A percentile compares a stretch with the other conserved stretches of the same genome.
These are phyloP conservation scores for Ceratobasidium sp. DNA, from an alignment of 1,284 basidiomycete species.

Conservation along the genomic window DNA sequence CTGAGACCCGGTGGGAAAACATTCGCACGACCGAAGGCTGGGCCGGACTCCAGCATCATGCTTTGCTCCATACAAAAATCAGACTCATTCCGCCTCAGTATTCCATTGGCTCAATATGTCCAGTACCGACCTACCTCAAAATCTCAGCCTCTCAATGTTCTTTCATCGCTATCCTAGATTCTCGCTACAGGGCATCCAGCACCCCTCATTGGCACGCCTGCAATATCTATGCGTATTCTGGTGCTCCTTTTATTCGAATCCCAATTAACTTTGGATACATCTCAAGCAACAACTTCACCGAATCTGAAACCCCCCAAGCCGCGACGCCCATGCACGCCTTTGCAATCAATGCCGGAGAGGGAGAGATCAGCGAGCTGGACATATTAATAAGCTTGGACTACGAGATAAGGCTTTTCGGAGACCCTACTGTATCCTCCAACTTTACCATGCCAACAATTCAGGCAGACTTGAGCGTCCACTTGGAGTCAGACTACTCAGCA, in stretches of 20 bases:
- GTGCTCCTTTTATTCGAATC: constrained; percentile 56
- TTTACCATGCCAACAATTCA: constrained; percentile 32
- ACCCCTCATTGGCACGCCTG: constrained; percentile 71
- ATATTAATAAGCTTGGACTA: constrained; percentile 71
- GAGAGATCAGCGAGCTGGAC: constrained; percentile 50
- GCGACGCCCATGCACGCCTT: constrained; percentile 49
- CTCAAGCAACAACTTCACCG: too few relatives aligned
- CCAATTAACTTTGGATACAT: constrained; percentile 58
- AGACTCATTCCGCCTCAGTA: constrained; percentile 58
- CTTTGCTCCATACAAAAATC: constrained; percentile 66
- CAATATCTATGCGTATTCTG: constrained; percentile 71
- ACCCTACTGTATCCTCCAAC: constrained; percentile 57
- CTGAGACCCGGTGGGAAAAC: constrained; percentile 63
- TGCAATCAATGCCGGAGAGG: constrained; percentile 38
- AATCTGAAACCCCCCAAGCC: constrained; percentile 53
- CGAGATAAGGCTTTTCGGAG: constrained; percentile 83
- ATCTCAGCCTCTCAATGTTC: constrained; percentile 64
- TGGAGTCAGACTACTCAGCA: constrained; percentile 57
- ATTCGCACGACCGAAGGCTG: constrained; percentile 78
- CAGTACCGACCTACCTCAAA: constrained; percentile 52
- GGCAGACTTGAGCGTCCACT: constrained; percentile 49
- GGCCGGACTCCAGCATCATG: constrained; percentile 78
- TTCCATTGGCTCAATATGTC: neutral
- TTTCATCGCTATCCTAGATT: constrained; percentile 63
- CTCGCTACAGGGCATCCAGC: constrained; percentile 40